A percentile compares a stretch with the other conserved stretches of the same genome.
Evolutionary conservation across 768 basidiomycete genomes (phyloP).

Genomic region (Boletus insuetus): DNA sequence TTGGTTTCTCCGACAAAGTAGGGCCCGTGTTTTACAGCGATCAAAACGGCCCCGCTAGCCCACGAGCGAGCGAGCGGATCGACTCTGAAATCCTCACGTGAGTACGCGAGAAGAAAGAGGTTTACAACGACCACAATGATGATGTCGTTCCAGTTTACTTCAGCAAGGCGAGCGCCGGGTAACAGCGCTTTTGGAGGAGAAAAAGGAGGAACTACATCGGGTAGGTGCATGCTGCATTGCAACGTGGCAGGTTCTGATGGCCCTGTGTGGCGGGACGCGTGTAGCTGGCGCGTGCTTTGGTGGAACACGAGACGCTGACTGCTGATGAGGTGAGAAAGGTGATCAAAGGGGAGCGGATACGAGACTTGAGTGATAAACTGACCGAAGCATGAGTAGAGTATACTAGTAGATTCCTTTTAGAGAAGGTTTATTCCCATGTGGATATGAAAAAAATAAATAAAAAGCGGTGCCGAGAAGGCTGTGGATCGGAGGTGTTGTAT

Average conservation of each 20-base stretch:
- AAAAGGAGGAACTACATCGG: constrained; percentile 72
- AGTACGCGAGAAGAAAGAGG: constrained; percentile 28
- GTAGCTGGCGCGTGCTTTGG: constrained; percentile 85
- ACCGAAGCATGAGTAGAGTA: background rate
- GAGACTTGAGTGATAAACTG: constrained; percentile 63
- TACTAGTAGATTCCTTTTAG: background rate
- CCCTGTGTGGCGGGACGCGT: background rate
- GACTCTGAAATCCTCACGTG: constrained; percentile 84
- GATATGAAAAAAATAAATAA: background rate
- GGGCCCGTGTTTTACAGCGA: constrained; percentile 84
- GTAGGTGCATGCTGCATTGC: constrained; percentile 37
- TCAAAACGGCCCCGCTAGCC: constrained; percentile 65
- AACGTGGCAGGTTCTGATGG: background rate
- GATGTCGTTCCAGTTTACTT: constrained; percentile 48
- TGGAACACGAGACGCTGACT: constrained; percentile 93
- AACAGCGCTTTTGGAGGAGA: constrained; percentile 57
- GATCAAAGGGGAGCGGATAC: constrained; percentile 78
- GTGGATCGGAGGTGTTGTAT: background rate
- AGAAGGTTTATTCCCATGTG: background rate
- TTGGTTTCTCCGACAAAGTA: constrained; percentile 74
- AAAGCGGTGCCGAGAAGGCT: background rate
- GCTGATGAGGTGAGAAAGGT: constrained; percentile 84
- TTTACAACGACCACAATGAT: too few species aligned
- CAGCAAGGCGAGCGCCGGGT: constrained; percentile 70
- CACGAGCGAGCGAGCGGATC: constrained; percentile 77